Evolutionary conservation across 2,329 filamentous ascomycete species (phyloP).

Genomic region (Aspergillus oerlinghausenensis): DNA sequence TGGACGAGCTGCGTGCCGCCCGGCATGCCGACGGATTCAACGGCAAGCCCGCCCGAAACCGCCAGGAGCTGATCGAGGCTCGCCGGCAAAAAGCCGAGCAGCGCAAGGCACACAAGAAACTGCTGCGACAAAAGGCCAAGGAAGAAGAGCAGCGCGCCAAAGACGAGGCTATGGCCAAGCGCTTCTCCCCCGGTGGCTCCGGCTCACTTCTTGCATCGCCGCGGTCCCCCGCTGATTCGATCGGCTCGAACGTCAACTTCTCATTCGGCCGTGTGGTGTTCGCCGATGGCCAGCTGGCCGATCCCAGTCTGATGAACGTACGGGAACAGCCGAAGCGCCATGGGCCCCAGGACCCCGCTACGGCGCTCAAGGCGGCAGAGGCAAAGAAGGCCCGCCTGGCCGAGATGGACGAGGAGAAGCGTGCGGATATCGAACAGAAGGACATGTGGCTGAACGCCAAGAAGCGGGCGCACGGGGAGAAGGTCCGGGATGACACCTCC

Average conservation of each 20-base stretch:
- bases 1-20: conserved; percentile 77
- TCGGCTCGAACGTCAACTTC: conserved; percentile 60
- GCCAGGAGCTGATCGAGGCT: conserved; percentile 87
- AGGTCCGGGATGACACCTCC: conserved; percentile 78
- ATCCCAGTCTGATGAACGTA: conserved; percentile 61
- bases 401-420: conserved; percentile 71
- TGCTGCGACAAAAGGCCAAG: conserved; percentile 70
- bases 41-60: conserved; percentile 75
- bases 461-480: conserved; percentile 82
- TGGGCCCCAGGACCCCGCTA: conserved; percentile 78
- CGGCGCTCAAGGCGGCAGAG: conserved; percentile 78
- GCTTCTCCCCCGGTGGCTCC: conserved; percentile 53
- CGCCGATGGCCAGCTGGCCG: conserved; percentile 74
- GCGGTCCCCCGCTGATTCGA: conserved; percentile 45
- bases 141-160: conserved; percentile 67
- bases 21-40: conserved; percentile 83
- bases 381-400: conserved; percentile 78
- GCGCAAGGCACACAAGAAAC: conserved; percentile 84
- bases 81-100: conserved; percentile 82
- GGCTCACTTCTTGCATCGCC: conserved; percentile 55
- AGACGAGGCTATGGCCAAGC: conserved; percentile 54
- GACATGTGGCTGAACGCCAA: conserved; percentile 90
- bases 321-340: conserved; percentile 69
- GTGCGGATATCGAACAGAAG: conserved; percentile 84
- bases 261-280: conserved; percentile 91